Percentiles rank a stretch among this genome's conserved stretches.
Conservation (phyloP, 805 yeast species). For the Brettanomyces nanus region DNA sequence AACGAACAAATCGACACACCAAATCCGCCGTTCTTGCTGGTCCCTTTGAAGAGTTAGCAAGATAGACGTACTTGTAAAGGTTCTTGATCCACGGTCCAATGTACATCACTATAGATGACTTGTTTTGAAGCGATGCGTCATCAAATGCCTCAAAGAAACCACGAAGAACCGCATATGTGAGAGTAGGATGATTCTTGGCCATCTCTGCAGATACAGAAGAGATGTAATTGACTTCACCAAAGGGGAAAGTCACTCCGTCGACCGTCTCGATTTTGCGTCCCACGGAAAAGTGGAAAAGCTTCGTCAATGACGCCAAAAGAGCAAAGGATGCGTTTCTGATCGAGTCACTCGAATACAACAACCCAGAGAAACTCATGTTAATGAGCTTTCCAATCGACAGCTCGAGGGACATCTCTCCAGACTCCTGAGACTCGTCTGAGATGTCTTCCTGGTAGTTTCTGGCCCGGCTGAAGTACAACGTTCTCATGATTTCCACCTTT, state of each 20-base stretch:
- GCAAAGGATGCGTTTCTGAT: constrained; percentile 58
- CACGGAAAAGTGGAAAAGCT: constrained; percentile 48
- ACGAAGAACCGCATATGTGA: constrained; percentile 48
- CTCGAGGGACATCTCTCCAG: not conserved
- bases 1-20: constrained; percentile 52
- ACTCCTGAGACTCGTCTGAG: not conserved
- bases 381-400: constrained; percentile 46
- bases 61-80: constrained; percentile 48
- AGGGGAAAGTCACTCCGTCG: constrained; percentile 58
- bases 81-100: constrained; percentile 72
- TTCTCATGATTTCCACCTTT: constrained; percentile 58
- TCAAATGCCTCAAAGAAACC: constrained; percentile 47
- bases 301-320: constrained; percentile 53
- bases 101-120: constrained; percentile 39
- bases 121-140: constrained; percentile 26
- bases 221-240: constrained; percentile 55
- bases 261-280: constrained; percentile 50
- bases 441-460: constrained; percentile 22
- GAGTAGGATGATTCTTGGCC: constrained; percentile 46
- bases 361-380: constrained; percentile 59
- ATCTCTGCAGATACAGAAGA: constrained; percentile 47
- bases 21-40: constrained; percentile 51
- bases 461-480: constrained; percentile 59
- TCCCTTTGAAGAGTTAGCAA: constrained; percentile 49
- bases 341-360: constrained; percentile 49